phyloP scores from a whole-genome alignment of 495 filamentous ascomycete species.

The Niebla homalea region DNA sequence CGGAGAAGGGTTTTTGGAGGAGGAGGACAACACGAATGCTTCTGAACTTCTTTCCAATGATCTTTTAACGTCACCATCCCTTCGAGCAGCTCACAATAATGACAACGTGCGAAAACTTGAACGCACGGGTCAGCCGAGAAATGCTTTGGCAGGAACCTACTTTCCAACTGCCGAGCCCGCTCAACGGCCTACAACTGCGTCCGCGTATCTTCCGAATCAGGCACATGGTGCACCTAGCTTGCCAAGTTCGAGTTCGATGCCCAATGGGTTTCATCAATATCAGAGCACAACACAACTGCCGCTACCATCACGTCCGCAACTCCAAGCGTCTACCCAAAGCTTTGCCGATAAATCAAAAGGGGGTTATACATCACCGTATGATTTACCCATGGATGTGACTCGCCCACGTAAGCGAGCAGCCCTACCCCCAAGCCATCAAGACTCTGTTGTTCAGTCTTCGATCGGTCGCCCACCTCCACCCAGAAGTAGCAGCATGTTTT shows the following conservation, averaged over 20 bases:
- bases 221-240: neutral
- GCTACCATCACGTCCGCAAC: constrained; percentile 16
- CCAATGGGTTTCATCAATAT: constrained; percentile 1
- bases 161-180: neutral
- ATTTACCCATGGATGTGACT: constrained; percentile 79
- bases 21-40: constrained; percentile 29
- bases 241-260: neutral
- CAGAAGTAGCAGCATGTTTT: constrained; percentile 48
- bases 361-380: constrained; percentile 86
- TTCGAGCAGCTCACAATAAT: constrained; percentile 16
- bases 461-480: constrained; percentile 38
- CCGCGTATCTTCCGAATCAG: neutral
- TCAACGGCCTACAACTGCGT: neutral
- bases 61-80: neutral
- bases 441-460: constrained; percentile 19
- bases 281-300: constrained; percentile 1
- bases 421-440: constrained; percentile 24
- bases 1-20: constrained; percentile 61
- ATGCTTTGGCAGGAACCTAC: neutral
- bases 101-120: constrained; percentile 15
- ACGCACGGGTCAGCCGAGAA: no score
- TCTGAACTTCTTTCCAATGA: neutral
- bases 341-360: constrained; percentile 81
- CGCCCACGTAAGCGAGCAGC: constrained; percentile 47
- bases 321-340: constrained; percentile 45